A percentile compares a stretch with the other conserved stretches of the same genome.
Conservation (phyloP, 495 filamentous ascomycete species). For the Thozetella sp. region DNA sequence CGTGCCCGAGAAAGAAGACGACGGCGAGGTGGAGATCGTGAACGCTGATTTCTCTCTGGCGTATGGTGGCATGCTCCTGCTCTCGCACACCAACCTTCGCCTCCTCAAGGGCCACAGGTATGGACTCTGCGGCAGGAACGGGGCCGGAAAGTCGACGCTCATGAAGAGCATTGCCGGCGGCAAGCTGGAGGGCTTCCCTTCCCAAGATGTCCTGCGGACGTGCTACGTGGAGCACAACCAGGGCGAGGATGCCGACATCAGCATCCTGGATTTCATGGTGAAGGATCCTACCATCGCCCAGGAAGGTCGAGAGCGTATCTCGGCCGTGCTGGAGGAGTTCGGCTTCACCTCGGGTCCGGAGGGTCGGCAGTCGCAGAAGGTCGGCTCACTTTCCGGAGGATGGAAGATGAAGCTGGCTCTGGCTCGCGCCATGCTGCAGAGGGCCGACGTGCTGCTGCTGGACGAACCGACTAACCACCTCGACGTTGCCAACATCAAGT, state of each 20-base stretch:
- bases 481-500: conserved; percentile 94
- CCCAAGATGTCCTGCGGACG: conserved; percentile 85
- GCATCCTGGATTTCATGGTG: conserved; percentile 85
- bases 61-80: conserved; percentile 96
- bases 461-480: conserved; percentile 99
- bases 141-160: conserved; percentile 96
- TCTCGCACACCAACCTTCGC: conserved; percentile 94
- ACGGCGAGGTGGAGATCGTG: conserved; percentile 88
- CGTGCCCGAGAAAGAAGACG: conserved; percentile 79
- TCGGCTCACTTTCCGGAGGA: conserved; percentile 95
- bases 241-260: conserved; percentile 94
- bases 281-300: conserved; percentile 81
- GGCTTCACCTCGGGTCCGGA: conserved; percentile 90
- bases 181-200: conserved; percentile 96
- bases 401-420: conserved; percentile 99
- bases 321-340: conserved; percentile 81
- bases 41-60: conserved; percentile 97
- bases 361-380: conserved; percentile 82
- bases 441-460: conserved; percentile 90
- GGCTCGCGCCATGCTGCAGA: conserved; percentile 94
- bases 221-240: conserved; percentile 99
- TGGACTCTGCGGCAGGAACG: conserved; percentile 94
- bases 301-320: conserved; percentile 79
- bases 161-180: conserved; percentile 96
- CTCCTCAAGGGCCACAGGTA: conserved; percentile 96